These are phyloP conservation scores for Corylus avellana DNA, from an alignment of 306 rosid species.

Conservation along the genomic window DNA sequence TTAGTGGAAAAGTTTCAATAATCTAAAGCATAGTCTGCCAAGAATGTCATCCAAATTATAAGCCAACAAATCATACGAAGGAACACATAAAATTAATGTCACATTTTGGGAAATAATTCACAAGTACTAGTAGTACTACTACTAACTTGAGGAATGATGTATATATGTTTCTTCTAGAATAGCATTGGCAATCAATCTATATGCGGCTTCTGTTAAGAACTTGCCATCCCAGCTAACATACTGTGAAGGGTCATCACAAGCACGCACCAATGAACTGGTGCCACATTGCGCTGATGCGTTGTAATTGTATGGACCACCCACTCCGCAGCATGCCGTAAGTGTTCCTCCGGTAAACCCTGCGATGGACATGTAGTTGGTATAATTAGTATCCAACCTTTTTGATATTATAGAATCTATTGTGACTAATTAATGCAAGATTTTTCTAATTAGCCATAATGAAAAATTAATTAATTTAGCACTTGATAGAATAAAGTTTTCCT, in stretches of 20 bases:
- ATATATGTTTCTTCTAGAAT: slow-evolving; percentile 26
- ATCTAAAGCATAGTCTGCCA: too few relatives aligned
- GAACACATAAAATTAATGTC: too few relatives aligned
- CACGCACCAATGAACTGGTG: slow-evolving; percentile 5
- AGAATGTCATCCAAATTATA: too few relatives aligned
- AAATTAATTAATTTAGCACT: too few relatives aligned
- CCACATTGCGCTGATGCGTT: slow-evolving; percentile 11
- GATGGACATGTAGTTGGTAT: not conserved
- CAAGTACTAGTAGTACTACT: too few relatives aligned
- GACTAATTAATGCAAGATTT: too few relatives aligned
- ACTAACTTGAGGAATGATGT: slow-evolving; percentile 18
- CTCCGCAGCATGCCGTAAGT: slow-evolving; percentile 37
- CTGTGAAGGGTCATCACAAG: slow-evolving; percentile 49
- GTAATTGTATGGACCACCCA: slow-evolving; percentile 32
- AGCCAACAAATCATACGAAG: too few relatives aligned
- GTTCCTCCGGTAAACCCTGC: slow-evolving; percentile 36
- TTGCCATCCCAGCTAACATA: slow-evolving; percentile 50
- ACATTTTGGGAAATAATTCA: too few relatives aligned
- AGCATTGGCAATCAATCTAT: slow-evolving; percentile 18
- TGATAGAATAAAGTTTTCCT: too few relatives aligned
- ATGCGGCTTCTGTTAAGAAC: slow-evolving; percentile 27
- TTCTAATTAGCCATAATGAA: too few relatives aligned
- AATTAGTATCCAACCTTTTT: not conserved
- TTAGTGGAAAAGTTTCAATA: too few relatives aligned
- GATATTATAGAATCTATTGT: too few relatives aligned